These are phyloP conservation scores for Coprinopsis marcescibilis DNA, from an alignment of 768 basidiomycete genomes.

Conservation along the genomic window DNA sequence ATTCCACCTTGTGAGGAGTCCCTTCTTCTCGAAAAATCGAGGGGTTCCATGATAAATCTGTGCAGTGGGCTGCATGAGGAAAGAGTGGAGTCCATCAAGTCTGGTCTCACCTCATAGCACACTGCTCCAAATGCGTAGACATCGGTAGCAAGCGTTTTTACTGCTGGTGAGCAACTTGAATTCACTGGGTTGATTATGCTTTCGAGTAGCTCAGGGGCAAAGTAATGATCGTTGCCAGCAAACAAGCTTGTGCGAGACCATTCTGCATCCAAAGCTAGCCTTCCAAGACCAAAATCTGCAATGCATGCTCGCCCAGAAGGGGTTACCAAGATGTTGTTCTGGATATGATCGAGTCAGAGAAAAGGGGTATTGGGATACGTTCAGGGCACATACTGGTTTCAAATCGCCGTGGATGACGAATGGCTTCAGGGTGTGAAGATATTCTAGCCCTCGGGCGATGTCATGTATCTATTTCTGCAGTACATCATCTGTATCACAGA, in stretches of 20 bases:
- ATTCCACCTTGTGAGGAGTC: not conserved
- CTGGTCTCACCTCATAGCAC: conserved; percentile 6
- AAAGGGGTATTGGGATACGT: not conserved
- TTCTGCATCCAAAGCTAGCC: conserved; percentile 1
- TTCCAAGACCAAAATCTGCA: conserved; percentile 21
- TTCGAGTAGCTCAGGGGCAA: conserved; percentile 5
- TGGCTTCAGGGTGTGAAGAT: conserved; percentile 2
- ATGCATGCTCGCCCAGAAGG: conserved; percentile 14
- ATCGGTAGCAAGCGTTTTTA: not conserved
- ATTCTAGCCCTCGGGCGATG: conserved; percentile 3
- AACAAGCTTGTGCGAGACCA: too few species aligned
- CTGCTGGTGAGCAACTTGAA: not conserved
- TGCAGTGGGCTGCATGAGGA: too few species aligned
- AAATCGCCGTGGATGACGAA: conserved; percentile 19
- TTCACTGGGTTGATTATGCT: not conserved
- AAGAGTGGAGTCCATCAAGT: too few species aligned
- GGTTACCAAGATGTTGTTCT: conserved; percentile 22
- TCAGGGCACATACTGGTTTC: conserved; percentile 13
- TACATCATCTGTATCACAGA: too few species aligned
- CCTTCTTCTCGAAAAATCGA: not conserved
- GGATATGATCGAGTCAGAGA: not conserved
- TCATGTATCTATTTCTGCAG: conserved; percentile 3
- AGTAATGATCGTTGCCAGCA: too few species aligned
- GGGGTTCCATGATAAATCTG: not conserved
- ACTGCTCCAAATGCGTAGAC: conserved; percentile 7